Evolutionary conservation across 2,329 filamentous ascomycete species (phyloP).

Genomic region (Elsinoe batatas): DNA sequence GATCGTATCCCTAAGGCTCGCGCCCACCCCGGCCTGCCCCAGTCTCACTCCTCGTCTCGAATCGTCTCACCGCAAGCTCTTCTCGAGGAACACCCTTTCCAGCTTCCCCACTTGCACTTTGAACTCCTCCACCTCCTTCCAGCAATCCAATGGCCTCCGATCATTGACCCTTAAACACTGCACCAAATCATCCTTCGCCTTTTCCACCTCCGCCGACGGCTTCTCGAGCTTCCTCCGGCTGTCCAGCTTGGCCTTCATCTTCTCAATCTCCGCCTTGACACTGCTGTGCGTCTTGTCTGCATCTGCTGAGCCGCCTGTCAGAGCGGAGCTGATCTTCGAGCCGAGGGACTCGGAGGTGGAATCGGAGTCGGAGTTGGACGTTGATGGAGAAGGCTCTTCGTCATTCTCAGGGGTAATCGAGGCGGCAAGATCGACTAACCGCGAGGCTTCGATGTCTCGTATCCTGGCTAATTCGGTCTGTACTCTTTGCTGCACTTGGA

Average conservation of each 20-base stretch:
- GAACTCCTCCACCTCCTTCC: constrained; percentile 83
- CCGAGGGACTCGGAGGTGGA: constrained; percentile 25
- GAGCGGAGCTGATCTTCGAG: constrained; percentile 18
- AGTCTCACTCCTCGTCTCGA: background rate
- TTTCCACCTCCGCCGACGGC: constrained; percentile 61
- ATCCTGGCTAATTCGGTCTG: constrained; percentile 74
- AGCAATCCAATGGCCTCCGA: constrained; percentile 83
- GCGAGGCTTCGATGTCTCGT: constrained; percentile 57
- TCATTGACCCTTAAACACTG: constrained; percentile 77
- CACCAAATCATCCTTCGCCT: constrained; percentile 65
- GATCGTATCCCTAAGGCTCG: too few species aligned
- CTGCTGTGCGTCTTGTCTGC: constrained; percentile 40
- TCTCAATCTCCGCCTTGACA: constrained; percentile 49
- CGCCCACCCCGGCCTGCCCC: background rate
- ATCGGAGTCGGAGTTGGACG: constrained; percentile 17
- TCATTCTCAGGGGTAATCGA: constrained; percentile 32
- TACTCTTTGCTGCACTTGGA: constrained; percentile 81
- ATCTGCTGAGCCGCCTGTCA: constrained; percentile 21
- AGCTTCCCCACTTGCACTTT: constrained; percentile 79
- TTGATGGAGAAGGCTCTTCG: background rate
- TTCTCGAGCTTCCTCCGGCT: constrained; percentile 49
- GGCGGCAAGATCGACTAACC: constrained; percentile 57
- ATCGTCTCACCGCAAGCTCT: constrained; percentile 47
- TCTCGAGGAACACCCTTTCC: constrained; percentile 81
- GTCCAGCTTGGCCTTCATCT: constrained; percentile 41